Base-by-base conservation (phyloP, 2,329 filamentous ascomycete genomes). In the Talaromyces sp. region DNA sequence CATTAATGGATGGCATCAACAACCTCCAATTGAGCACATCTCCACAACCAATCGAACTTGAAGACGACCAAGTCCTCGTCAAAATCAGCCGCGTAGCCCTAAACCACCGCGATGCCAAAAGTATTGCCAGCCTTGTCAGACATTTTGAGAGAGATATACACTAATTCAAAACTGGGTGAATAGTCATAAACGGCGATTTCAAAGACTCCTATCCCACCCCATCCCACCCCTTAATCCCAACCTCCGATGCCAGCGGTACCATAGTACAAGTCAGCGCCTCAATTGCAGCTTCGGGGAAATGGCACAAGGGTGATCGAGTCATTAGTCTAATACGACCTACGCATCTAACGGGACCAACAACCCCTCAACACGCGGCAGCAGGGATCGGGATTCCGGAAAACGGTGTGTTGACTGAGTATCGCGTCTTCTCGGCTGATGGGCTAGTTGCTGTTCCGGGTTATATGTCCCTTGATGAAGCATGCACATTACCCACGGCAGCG, bases 181-280 rank as follows among this genome's bases (percentile, higher is more conserved):
- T 36, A 48, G 56, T 48, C 39, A 69, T 39, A 65, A 73, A 59
- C 61, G 69, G 54, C 55, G 53, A 48, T 15, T 46, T 46, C 11
- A 35, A 36, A 5, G 53, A 15, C 40, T 46, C 40, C 3, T 46
- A 56, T 35, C 35, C 35, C 9, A 37, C 31, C 13, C 40, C 43
- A 46, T 36, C 40, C 15, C 8, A 56, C 7, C 40, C 28, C 57
- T 64, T 89, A 11, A 82, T 89, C 1, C 85, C 86, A 1, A 86
- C 84, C 70, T 87, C 85, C 17, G 87, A 90, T 70, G 88, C 87
- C 78, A 87, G 85, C 71, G 87, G 87, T 41, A 77, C 78, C 11
- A 76, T 89, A 45, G 74, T 82, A 2, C 70, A 77, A 15, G 64
- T 81, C 28, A 81, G 82, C 36, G 15, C 21, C 35, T 36, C 31